Base-by-base conservation (phyloP, 129 eudicot genomes). In the Heracleum sosnowskyi region DNA sequence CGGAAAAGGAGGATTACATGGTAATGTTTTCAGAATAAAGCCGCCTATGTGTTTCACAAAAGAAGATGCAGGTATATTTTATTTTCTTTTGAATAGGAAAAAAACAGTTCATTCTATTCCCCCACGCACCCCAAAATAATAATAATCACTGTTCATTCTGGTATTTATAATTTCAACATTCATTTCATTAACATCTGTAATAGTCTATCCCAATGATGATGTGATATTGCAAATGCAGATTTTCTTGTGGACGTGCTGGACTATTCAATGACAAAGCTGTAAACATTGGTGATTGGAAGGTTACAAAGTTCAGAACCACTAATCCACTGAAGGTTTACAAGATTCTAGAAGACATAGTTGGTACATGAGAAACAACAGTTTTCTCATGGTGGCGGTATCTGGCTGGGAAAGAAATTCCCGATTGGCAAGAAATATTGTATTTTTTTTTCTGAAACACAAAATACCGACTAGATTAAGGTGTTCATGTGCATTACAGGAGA, bases 21-120 rank as follows among this genome's bases (percentile, higher is more conserved):
- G 98, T 68, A 95, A 95, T 76, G 98, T 95, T 13, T 95, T 95
- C 89, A 84, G 96, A 77, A 82, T 95, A 88, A 95, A 91, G 83
- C 98, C 98, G 74, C 98, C 98, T 11, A 95, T 95, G 97, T 95
- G 98, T 86, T 95, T 95, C 81, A 81, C 78, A 57, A 91, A 86
- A 86, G 91, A 90, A 79, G 98, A 95, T 87, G 98, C 98, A 86
- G 98, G 98, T 94, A 82, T 10, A 4, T 1, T n/a, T n/a, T 8
- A 3, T 24, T 26, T 63, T 22, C 33, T 5, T 17, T 5, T 60
- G 4, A 63, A 29, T 28, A 28, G 33, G 70, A 26, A 31, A 63
- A 28, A 36, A 11, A 31, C 36, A 6, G 28, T 53, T 20, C 26
- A 53, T 20, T 53, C 6, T 53, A 51, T 20, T 49, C 5, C 15